Percentiles rank a stretch among this genome's conserved stretches.
Conservation (phyloP, 805 yeast genomes). For the Ogataea chonburiensis region DNA sequence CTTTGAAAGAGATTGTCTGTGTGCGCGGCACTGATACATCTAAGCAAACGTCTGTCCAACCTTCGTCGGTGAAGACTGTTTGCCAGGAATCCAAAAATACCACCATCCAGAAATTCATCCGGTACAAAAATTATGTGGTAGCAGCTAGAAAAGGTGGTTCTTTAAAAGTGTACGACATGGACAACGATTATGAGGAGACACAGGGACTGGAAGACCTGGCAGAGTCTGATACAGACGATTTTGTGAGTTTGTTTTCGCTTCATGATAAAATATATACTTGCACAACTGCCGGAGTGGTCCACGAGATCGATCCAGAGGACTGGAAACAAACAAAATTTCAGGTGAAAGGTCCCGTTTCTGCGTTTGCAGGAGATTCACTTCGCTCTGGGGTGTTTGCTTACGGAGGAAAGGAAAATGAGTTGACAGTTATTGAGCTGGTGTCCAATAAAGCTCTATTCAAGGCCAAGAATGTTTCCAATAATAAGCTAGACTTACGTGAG, state of each 20-base stretch:
- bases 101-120: slow-evolving; percentile 35
- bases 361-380: slow-evolving; percentile 48
- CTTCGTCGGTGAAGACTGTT: slow-evolving; percentile 45
- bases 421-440: slow-evolving; percentile 45
- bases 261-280: slow-evolving; percentile 33
- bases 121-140: slow-evolving; percentile 37
- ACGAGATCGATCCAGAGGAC: slow-evolving; percentile 25
- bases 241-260: slow-evolving; percentile 35
- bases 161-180: slow-evolving; percentile 39
- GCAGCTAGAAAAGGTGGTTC: slow-evolving; percentile 45
- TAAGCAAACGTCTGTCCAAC: slow-evolving; percentile 60
- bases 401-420: slow-evolving; percentile 85
- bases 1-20: slow-evolving; percentile 62
- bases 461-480: slow-evolving; percentile 82
- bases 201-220: slow-evolving; percentile 17
- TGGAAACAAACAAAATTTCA: slow-evolving; percentile 21
- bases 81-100: slow-evolving; percentile 33
- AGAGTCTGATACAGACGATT: slow-evolving; percentile 32
- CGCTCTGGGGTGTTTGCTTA: slow-evolving; percentile 59
- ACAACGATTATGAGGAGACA: slow-evolving; percentile 21
- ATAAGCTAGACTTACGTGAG: slow-evolving; percentile 72
- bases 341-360: slow-evolving; percentile 47
- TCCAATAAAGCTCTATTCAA: slow-evolving; percentile 47
- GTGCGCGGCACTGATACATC: slow-evolving; percentile 78
- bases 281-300: slow-evolving; percentile 34